Evolutionary conservation across 2,329 filamentous ascomycete species (phyloP).

Genomic region (Botrytis deweyae): DNA sequence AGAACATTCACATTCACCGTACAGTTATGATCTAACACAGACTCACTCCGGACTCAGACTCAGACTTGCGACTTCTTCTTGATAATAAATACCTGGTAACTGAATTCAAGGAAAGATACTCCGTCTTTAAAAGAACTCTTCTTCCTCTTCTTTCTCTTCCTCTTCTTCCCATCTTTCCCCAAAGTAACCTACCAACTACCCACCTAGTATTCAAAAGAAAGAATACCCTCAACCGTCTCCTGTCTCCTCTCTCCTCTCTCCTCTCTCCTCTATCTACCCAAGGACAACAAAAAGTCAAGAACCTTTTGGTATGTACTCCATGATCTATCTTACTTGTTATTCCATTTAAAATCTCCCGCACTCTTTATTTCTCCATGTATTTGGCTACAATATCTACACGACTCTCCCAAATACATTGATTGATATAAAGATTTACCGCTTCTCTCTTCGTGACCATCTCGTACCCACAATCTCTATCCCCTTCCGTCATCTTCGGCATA

Average conservation of each 20-base stretch:
- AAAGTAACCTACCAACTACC: neutral
- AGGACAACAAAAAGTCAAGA: neutral
- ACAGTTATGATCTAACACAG: neutral
- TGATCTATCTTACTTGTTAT: neutral
- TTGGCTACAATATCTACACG: constrained; percentile 17
- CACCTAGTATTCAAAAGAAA: neutral
- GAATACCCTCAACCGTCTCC: neutral
- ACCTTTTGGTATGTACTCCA: neutral
- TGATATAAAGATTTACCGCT: neutral
- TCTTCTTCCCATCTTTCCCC: neutral
- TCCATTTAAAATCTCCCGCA: neutral
- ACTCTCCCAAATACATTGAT: neutral
- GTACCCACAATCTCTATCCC: constrained; percentile 15
- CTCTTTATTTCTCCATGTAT: neutral
- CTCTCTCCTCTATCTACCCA: neutral
- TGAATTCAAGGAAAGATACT: neutral
- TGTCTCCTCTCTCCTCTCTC: too few relatives aligned
- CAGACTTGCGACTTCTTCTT: neutral
- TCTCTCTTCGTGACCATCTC: neutral
- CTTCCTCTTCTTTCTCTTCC: neutral
- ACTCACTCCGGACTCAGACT: neutral
- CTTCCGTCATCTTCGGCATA: constrained; percentile 30
- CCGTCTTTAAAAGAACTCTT: neutral
- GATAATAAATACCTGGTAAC: neutral
- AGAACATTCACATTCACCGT: neutral